Conservation (phyloP, 768 basidiomycete species). For the Guyanaporus albipodus region DNA sequence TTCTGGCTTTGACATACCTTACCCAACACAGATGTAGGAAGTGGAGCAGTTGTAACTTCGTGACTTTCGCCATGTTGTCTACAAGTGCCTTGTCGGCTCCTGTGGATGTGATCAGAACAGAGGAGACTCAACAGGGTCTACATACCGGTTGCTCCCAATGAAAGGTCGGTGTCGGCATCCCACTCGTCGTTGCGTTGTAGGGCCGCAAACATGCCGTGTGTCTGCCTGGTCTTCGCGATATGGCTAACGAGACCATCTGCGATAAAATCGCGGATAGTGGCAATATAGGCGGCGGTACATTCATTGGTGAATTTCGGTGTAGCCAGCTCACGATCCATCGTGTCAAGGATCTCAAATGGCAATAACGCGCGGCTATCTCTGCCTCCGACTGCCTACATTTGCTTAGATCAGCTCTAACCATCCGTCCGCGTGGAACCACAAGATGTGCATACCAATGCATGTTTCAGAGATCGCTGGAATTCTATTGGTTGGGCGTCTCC, state of each 20-base stretch:
- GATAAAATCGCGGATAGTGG: conserved; percentile 69
- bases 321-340: conserved; percentile 61
- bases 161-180: conserved; percentile 74
- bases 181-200: conserved; percentile 69
- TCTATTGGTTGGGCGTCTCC: conserved; percentile 94
- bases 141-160: conserved; percentile 70
- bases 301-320: conserved; percentile 58
- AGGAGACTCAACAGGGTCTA: not conserved
- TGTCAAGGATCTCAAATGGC: conserved; percentile 81
- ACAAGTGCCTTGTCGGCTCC: conserved; percentile 69
- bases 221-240: conserved; percentile 63
- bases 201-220: conserved; percentile 82
- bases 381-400: conserved; percentile 56
- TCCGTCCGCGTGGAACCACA: not conserved
- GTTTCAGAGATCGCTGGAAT: conserved; percentile 80
- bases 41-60: conserved; percentile 65
- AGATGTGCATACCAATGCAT: conserved; percentile 58
- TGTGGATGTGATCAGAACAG: conserved; percentile 23
- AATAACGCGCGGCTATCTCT: conserved; percentile 62
- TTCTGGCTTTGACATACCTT: conserved; percentile 91
- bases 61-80: conserved; percentile 90
- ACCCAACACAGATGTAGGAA: conserved; percentile 90
- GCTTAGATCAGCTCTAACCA: conserved; percentile 5
- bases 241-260: conserved; percentile 57
- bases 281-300: conserved; percentile 68